A percentile compares a stretch with the other conserved stretches of the same genome.
Evolutionary conservation across 352 stramenopile species (phyloP).

Genomic region (Phytophthora brassicae): DNA sequence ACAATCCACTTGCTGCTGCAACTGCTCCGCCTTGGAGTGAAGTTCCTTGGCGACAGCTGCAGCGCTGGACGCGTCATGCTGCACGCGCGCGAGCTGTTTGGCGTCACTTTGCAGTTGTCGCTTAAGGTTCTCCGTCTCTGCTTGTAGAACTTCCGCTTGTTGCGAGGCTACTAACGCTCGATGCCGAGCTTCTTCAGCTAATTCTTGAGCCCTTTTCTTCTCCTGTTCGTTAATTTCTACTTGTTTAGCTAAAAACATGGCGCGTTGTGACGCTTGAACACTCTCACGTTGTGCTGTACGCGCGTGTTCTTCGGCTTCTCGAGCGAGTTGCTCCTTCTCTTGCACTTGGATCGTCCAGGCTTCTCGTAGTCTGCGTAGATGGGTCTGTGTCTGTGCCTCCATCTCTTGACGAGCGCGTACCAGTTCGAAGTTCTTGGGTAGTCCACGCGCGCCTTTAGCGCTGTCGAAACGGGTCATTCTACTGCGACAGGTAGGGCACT

Average conservation of each 20-base stretch:
- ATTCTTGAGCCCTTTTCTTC: slow-evolving; percentile 67
- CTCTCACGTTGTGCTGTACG: slow-evolving; percentile 74
- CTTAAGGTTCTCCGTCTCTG: slow-evolving; percentile 77
- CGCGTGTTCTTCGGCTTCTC: slow-evolving; percentile 72
- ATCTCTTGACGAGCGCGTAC: slow-evolving; percentile 85
- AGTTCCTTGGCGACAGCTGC: slow-evolving; percentile 69
- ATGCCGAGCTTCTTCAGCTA: slow-evolving; percentile 65
- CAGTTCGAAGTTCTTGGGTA: slow-evolving; percentile 87
- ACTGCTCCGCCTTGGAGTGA: slow-evolving; percentile 61
- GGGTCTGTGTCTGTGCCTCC: slow-evolving; percentile 64
- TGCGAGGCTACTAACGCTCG: slow-evolving; percentile 61
- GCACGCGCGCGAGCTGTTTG: slow-evolving; percentile 65
- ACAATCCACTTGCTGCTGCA: slow-evolving; percentile 78
- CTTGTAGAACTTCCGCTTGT: slow-evolving; percentile 70
- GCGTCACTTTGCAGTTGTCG: slow-evolving; percentile 72
- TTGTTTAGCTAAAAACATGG: slow-evolving; percentile 68
- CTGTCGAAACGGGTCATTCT: slow-evolving; percentile 48
- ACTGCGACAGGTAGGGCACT: slow-evolving; percentile 77
- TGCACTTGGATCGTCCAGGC: slow-evolving; percentile 61
- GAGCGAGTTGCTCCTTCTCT: slow-evolving; percentile 72
- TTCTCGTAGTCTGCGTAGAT: slow-evolving; percentile 50
- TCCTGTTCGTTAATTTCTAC: slow-evolving; percentile 86
- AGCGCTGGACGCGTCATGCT: slow-evolving; percentile 68
- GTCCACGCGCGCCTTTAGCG: slow-evolving; percentile 41
- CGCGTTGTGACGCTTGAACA: slow-evolving; percentile 66